phyloP scores from a whole-genome alignment of 2,329 filamentous ascomycete species.

The Domatiomyces globalis region DNA sequence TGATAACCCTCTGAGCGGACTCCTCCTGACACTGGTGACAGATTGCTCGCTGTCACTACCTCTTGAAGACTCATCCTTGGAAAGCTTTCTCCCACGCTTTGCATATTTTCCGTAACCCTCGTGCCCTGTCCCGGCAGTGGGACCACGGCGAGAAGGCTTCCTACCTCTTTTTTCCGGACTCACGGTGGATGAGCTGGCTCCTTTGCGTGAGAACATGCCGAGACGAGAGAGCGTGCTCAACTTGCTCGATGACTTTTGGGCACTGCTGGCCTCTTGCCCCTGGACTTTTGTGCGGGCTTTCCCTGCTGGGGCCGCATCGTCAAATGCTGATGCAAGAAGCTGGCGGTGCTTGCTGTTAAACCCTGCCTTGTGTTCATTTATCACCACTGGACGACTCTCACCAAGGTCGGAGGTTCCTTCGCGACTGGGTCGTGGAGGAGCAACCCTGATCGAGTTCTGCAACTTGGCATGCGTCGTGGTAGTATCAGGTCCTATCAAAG shows the following conservation, averaged over 20 bases:
- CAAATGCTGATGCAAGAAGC: constrained; percentile 19
- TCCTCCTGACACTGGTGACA: constrained; percentile 26
- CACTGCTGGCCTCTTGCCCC: constrained; percentile 30
- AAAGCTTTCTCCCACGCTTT: constrained; percentile 31
- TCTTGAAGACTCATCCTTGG: constrained; percentile 23
- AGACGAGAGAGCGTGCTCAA: constrained; percentile 7
- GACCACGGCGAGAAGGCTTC: constrained; percentile 60
- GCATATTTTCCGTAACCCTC: constrained; percentile 46
- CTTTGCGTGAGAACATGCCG: constrained; percentile 37
- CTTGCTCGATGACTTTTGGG: constrained; percentile 23
- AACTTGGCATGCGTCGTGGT: constrained; percentile 7
- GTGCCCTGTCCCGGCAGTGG: constrained; percentile 82
- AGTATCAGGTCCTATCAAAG: constrained; percentile 11
- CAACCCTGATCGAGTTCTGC: constrained; percentile 6
- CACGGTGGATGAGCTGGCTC: constrained; percentile 22
- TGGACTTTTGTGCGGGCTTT: neutral
- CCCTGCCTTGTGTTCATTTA: constrained; percentile 50
- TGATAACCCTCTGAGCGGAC: constrained; percentile 23
- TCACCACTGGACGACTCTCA: constrained; percentile 28
- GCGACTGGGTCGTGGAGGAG: constrained; percentile 51
- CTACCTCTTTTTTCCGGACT: constrained; percentile 39
- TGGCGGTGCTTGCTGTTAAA: constrained; percentile 33
- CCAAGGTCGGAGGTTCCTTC: constrained; percentile 52
- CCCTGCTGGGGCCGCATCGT: neutral
- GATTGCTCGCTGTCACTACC: constrained; percentile 26